These are phyloP conservation scores for Gossypium lobatum DNA, from an alignment of 441 rosid genomes.

Conservation along the genomic window DNA sequence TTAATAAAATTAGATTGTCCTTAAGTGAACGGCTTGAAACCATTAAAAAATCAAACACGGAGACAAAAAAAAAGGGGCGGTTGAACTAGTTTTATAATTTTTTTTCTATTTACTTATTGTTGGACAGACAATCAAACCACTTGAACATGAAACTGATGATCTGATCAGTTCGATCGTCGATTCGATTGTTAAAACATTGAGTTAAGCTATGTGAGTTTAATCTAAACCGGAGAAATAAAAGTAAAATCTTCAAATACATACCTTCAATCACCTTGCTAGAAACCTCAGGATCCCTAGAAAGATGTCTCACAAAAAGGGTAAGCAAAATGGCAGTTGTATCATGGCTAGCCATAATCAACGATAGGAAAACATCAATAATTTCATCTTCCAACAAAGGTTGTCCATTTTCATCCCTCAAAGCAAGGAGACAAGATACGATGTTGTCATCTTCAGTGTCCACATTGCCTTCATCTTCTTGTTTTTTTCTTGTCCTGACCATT, in stretches of 20 bases:
- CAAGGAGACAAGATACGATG: slow-evolving; percentile 15
- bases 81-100: too few species aligned
- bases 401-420: slow-evolving; percentile 20
- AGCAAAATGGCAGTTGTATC: slow-evolving; percentile 17
- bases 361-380: slow-evolving; percentile 13
- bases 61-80: too few species aligned
- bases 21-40: not conserved
- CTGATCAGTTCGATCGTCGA: too few species aligned
- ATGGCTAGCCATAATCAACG: slow-evolving; percentile 22
- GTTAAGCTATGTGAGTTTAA: not conserved
- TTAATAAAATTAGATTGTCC: too few species aligned
- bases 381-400: slow-evolving; percentile 14
- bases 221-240: not conserved
- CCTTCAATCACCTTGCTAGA: slow-evolving; percentile 10
- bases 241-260: not conserved
- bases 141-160: too few species aligned
- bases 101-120: too few species aligned
- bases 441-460: not conserved
- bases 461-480: slow-evolving; percentile 7
- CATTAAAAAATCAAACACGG: too few species aligned
- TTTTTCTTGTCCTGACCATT: not conserved
- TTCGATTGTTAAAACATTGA: too few species aligned
- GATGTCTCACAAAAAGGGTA: slow-evolving; percentile 11
- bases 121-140: too few species aligned
- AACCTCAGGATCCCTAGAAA: slow-evolving; percentile 5